Conservation (phyloP, 169 alveolate species). For the Plasmodium knowlesi region DNA sequence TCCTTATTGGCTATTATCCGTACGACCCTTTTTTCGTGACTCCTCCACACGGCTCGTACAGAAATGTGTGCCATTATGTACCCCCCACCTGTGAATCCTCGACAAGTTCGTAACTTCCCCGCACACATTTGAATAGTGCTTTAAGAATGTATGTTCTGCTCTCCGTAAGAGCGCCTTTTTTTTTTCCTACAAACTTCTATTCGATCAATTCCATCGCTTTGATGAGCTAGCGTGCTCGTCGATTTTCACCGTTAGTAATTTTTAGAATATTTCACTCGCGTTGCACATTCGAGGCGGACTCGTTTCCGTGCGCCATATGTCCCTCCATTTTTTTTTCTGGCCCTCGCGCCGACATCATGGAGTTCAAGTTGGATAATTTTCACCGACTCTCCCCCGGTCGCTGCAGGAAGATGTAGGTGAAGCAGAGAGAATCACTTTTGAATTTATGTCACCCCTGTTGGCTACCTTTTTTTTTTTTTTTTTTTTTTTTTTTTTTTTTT, state of each 20-base stretch:
- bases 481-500: no score
- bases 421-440: not conserved
- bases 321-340: not conserved
- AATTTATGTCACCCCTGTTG: not conserved
- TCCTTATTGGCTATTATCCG: not conserved
- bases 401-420: not conserved
- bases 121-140: not conserved
- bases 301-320: not conserved
- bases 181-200: not conserved
- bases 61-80: not conserved
- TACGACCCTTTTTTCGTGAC: not conserved
- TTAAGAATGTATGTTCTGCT: not conserved
- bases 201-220: no score
- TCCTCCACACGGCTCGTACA: not conserved
- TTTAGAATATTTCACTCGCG: not conserved
- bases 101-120: not conserved
- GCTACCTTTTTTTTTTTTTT: not conserved
- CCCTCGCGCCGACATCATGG: not conserved
- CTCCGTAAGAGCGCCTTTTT: not conserved
- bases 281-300: not conserved
- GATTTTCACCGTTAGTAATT: not conserved
- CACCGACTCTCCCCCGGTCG: not conserved
- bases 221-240: not conserved
- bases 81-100: not conserved
- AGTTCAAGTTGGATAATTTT: not conserved